Percentiles rank a stretch among this genome's conserved stretches.
These are phyloP conservation scores for Sclerotinia trifoliorum DNA, from an alignment of 2,329 filamentous ascomycete species.

Conservation along the genomic window DNA sequence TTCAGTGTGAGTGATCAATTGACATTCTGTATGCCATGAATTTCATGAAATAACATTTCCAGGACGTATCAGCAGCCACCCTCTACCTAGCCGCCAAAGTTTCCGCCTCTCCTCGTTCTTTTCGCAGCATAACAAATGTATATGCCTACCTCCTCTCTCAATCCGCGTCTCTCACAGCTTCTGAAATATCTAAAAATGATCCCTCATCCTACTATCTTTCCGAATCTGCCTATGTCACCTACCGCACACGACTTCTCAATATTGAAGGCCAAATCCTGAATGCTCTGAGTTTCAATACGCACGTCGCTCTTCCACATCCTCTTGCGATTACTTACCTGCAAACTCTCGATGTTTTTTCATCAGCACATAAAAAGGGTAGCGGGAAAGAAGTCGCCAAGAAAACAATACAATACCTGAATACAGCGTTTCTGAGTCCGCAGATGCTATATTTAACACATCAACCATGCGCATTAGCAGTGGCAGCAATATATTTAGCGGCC, in stretches of 20 bases:
- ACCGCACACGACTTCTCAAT: slow-evolving; percentile 64
- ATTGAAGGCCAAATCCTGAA: slow-evolving; percentile 76
- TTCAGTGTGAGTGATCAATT: slow-evolving; percentile 43
- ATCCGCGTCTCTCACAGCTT: slow-evolving; percentile 44
- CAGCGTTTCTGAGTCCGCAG: slow-evolving; percentile 81
- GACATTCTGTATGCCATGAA: no score
- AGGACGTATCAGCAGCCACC: slow-evolving; percentile 79
- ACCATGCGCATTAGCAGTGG: slow-evolving; percentile 78
- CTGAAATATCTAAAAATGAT: slow-evolving; percentile 37
- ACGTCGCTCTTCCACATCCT: slow-evolving; percentile 81
- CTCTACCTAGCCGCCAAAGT: slow-evolving; percentile 83
- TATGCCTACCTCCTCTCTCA: slow-evolving; percentile 76
- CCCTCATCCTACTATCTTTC: slow-evolving; percentile 65
- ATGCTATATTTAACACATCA: slow-evolving; percentile 90
- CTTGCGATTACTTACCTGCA: slow-evolving; percentile 91
- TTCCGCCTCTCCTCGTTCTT: slow-evolving; percentile 70
- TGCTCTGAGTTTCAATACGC: slow-evolving; percentile 75
- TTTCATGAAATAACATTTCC: slow-evolving; percentile 21
- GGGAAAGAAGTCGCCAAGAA: slow-evolving; percentile 58
- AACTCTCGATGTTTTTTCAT: slow-evolving; percentile 67
- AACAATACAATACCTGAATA: slow-evolving; percentile 78
- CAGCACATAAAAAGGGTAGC: slow-evolving; percentile 35
- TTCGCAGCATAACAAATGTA: slow-evolving; percentile 79
- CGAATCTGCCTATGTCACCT: slow-evolving; percentile 68
- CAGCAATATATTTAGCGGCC: slow-evolving; percentile 87